A percentile compares a stretch with the other conserved stretches of the same genome.
Evolutionary conservation across 2,329 filamentous ascomycete genomes (phyloP).

Genomic region (Phialophora expanda): DNA sequence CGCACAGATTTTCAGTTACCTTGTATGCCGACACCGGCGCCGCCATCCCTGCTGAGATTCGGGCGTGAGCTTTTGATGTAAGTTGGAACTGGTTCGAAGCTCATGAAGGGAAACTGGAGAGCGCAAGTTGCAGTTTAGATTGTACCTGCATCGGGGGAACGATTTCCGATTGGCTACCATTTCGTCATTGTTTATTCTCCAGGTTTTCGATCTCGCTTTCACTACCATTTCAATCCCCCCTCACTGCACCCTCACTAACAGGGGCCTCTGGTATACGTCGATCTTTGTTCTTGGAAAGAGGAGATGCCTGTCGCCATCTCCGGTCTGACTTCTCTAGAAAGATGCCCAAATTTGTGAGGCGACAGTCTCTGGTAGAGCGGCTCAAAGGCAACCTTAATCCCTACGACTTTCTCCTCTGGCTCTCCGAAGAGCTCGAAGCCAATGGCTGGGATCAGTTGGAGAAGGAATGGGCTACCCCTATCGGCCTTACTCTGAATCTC

Average conservation of each 20-base stretch:
- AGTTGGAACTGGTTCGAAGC: slow-evolving; percentile 13
- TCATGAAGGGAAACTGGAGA: background rate
- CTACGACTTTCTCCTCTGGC: slow-evolving; percentile 85
- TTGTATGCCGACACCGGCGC: slow-evolving; percentile 65
- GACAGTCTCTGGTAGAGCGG: slow-evolving; percentile 77
- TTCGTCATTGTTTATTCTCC: slow-evolving; percentile 30
- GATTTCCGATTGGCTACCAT: slow-evolving; percentile 23
- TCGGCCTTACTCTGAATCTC: slow-evolving; percentile 78
- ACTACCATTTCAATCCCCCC: slow-evolving; percentile 1
- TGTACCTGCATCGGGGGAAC: slow-evolving; percentile 11
- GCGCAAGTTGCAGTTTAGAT: background rate
- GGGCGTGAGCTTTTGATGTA: background rate
- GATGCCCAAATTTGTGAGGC: slow-evolving; percentile 83
- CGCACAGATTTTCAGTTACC: slow-evolving; percentile 41
- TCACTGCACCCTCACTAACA: background rate
- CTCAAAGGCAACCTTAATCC: slow-evolving; percentile 81
- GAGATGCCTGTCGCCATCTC: slow-evolving; percentile 68
- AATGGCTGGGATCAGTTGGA: slow-evolving; percentile 83
- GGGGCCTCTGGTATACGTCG: background rate
- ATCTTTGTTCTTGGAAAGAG: background rate
- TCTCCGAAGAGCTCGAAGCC: slow-evolving; percentile 90
- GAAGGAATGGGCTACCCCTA: slow-evolving; percentile 72
- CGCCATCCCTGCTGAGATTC: slow-evolving; percentile 57
- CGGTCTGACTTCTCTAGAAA: slow-evolving; percentile 41
- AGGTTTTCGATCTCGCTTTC: slow-evolving; percentile 4